Evolutionary conservation across 1,284 basidiomycete species (phyloP).

Genomic region (Porodaedalea pini): DNA sequence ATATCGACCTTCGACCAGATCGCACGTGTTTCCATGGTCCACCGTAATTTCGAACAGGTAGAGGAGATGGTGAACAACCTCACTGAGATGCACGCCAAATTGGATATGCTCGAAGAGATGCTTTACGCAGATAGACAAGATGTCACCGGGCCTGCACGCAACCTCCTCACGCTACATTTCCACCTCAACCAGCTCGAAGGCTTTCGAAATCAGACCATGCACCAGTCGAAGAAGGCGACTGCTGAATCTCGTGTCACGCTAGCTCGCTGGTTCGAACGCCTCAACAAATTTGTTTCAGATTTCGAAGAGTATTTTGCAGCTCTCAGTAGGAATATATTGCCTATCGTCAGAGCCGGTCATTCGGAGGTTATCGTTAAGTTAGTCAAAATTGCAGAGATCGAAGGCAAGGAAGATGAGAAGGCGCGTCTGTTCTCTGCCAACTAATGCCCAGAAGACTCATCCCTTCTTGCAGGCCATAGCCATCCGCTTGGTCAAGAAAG

Average conservation of each 20-base stretch:
- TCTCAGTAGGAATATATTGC: conserved; percentile 75
- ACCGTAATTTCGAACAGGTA: conserved; percentile 92
- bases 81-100: conserved; percentile 82
- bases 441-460: no score
- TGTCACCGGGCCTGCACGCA: conserved; percentile 79
- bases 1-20: conserved; percentile 90
- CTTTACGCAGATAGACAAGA: conserved; percentile 70
- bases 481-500: conserved; percentile 91
- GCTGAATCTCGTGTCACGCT: conserved; percentile 66
- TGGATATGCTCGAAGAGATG: conserved; percentile 77
- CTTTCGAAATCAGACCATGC: conserved; percentile 92
- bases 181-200: conserved; percentile 86
- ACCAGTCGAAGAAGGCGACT: conserved; percentile 86
- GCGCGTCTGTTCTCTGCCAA: conserved; percentile 37
- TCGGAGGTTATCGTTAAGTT: conserved; percentile 86
- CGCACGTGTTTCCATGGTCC: conserved; percentile 90
- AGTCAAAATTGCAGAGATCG: conserved; percentile 91
- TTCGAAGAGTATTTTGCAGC: conserved; percentile 89
- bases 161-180: conserved; percentile 88
- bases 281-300: conserved; percentile 75
- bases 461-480: conserved; percentile 69
- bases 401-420: conserved; percentile 93
- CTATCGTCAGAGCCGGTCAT: conserved; percentile 77
- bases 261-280: conserved; percentile 80
- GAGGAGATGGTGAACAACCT: conserved; percentile 95